Base-by-base conservation (phyloP, 2,329 filamentous ascomycete genomes). In the Monosporascus sp. region DNA sequence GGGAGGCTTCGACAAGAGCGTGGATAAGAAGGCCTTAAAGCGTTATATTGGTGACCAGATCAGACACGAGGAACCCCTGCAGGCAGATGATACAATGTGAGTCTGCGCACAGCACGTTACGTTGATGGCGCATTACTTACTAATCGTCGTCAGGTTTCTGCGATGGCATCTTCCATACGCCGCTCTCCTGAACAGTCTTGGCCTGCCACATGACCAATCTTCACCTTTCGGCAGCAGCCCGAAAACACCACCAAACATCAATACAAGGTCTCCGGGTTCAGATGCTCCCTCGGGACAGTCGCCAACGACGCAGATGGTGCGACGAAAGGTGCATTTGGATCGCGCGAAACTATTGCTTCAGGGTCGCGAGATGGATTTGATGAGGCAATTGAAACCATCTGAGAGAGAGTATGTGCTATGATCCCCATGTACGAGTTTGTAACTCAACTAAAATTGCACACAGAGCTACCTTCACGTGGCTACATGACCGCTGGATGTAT, bases 401-500 rank as follows among this genome's bases (percentile, higher is more conserved):
- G 59, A 62, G 16, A 52, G 46, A 46, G 49, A 40, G 59, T 58
- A 52, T 37, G 47, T 27, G n/a, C 11, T 11, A 7, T 27, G 50
- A 24, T 16, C 11, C 43, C 44, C 19, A 47, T 5, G 26, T 20
- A 9, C 38, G 11, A 5, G 7, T 20, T 26, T 3, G 45, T 14
- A 24, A 20, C 22, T 22, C 49, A 53, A 7, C 50, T 46, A 41
- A 46, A 24, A 16, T 19, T 19, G 14, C 16, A 17, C 24, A 8
- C 47, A 59, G 55, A n/a, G 45, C 38, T 16, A 24, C 41, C 8
- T 22, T 37, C 43, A 53, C 49, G n/a, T 61, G 60, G 59, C 56
- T 65, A 11, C 60, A 63, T 45, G 58, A 65, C 17, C 58, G 57
- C 17, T 63, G 61, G 61, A 59, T 63, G 41, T 60, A 59, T n/a